Percentiles rank a stretch among this genome's conserved stretches.
phyloP scores from a whole-genome alignment of 371 early-diverging fungal genomes.

The Circinella umbellata region DNA sequence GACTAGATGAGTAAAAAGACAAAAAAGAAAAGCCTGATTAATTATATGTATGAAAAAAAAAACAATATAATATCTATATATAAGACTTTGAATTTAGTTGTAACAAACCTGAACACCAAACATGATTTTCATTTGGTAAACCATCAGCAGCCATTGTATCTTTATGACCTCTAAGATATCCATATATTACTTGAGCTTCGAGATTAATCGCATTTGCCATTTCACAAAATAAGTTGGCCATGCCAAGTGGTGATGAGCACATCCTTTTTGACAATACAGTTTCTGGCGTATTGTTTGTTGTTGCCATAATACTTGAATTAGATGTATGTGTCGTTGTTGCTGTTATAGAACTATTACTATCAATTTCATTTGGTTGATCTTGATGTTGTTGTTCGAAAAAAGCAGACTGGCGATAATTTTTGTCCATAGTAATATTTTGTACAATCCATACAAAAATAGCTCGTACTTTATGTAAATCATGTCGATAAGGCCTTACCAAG shows the following conservation, averaged over 20 bases:
- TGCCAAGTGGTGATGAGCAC: conserved; percentile 54
- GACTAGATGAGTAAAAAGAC: conserved; percentile 24
- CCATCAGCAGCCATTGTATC: conserved; percentile 26
- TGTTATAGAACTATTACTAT: not conserved
- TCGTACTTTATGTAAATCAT: conserved; percentile 49
- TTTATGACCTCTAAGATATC: conserved; percentile 53
- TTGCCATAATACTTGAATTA: conserved; percentile 17
- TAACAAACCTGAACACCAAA: conserved; percentile 58
- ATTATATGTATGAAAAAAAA: not conserved
- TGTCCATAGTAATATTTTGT: conserved; percentile 53
- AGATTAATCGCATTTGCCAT: conserved; percentile 64
- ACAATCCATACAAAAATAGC: conserved; percentile 62
- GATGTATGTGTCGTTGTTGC: conserved; percentile 5
- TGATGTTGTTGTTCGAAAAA: too few relatives aligned
- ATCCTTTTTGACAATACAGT: conserved; percentile 46
- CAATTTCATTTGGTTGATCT: not conserved
- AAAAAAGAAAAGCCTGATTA: not conserved
- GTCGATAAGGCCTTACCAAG: conserved; percentile 56
- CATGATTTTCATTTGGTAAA: conserved; percentile 53
- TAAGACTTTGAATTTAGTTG: too few relatives aligned
- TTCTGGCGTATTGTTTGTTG: conserved; percentile 28
- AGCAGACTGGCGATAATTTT: not conserved
- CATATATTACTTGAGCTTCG: conserved; percentile 58
- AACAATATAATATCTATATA: too few relatives aligned
- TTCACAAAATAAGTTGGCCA: conserved; percentile 61